These are phyloP conservation scores for Reutealis trisperma DNA, from an alignment of 345 rosid genomes.

Conservation along the genomic window DNA sequence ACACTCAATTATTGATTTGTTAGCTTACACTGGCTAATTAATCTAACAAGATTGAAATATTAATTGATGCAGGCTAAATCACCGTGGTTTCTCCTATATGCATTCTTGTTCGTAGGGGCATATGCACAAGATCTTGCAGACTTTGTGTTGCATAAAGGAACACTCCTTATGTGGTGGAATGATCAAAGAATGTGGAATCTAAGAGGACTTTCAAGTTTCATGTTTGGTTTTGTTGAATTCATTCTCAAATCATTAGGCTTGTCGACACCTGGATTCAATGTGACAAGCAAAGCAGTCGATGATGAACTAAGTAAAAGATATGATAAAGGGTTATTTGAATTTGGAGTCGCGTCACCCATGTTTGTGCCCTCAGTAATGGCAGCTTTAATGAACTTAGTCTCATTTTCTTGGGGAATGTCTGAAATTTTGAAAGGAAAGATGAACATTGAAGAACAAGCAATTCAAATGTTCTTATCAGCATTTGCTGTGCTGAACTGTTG, in stretches of 20 bases:
- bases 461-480: slow-evolving; percentile 50
- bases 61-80: slow-evolving; percentile 1
- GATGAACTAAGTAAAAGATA: slow-evolving; percentile 56
- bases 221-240: slow-evolving; percentile 46
- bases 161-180: slow-evolving; percentile 62
- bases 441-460: slow-evolving; percentile 22
- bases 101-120: slow-evolving; percentile 59
- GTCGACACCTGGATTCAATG: slow-evolving; percentile 45
- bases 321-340: slow-evolving; percentile 55
- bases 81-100: slow-evolving; percentile 63
- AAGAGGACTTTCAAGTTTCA: slow-evolving; percentile 44
- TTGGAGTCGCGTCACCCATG: slow-evolving; percentile 57
- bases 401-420: slow-evolving; percentile 35
- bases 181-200: slow-evolving; percentile 67
- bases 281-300: slow-evolving; percentile 59
- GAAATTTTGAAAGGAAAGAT: not conserved
- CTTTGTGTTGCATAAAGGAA: slow-evolving; percentile 44
- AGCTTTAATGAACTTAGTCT: slow-evolving; percentile 51
- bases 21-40: too few relatives aligned
- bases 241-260: slow-evolving; percentile 47
- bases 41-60: not conserved
- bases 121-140: slow-evolving; percentile 49
- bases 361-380: slow-evolving; percentile 43
- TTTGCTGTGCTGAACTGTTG: slow-evolving; percentile 49
- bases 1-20: too few relatives aligned